Conservation (phyloP, 164 flowering plant genomes). For the Vitis rupestris region DNA sequence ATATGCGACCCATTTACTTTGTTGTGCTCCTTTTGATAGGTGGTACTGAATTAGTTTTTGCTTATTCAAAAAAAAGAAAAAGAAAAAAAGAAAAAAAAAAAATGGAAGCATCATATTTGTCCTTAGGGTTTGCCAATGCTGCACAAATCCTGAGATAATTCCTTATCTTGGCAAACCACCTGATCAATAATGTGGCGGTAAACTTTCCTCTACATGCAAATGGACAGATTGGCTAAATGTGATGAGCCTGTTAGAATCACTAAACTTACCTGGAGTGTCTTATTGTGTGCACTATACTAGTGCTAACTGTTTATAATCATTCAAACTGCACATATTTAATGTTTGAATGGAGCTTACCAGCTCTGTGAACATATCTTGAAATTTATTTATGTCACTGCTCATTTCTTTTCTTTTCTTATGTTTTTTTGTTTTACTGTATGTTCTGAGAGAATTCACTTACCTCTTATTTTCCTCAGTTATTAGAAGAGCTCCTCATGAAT, state of each 20-base stretch:
- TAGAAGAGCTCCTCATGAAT: slow-evolving; percentile 97
- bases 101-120: neutral
- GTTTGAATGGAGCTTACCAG: neutral
- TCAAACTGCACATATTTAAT: neutral
- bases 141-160: neutral
- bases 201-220: neutral
- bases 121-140: neutral
- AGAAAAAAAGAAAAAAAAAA: no score
- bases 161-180: neutral
- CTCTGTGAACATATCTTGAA: neutral
- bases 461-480: slow-evolving; percentile 53
- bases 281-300: neutral
- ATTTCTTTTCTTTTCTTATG: neutral
- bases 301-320: no score
- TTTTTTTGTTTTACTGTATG: neutral
- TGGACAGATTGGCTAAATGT: neutral
- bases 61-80: no score
- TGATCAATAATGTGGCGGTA: neutral
- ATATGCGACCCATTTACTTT: no score
- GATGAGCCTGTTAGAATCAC: no score
- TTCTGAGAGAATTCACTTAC: neutral
- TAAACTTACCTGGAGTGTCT: neutral
- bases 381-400: neutral
- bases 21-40: no score
- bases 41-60: no score